These are phyloP conservation scores for Shiraia bambusicola DNA, from an alignment of 2,329 filamentous ascomycete genomes.

Conservation along the genomic window DNA sequence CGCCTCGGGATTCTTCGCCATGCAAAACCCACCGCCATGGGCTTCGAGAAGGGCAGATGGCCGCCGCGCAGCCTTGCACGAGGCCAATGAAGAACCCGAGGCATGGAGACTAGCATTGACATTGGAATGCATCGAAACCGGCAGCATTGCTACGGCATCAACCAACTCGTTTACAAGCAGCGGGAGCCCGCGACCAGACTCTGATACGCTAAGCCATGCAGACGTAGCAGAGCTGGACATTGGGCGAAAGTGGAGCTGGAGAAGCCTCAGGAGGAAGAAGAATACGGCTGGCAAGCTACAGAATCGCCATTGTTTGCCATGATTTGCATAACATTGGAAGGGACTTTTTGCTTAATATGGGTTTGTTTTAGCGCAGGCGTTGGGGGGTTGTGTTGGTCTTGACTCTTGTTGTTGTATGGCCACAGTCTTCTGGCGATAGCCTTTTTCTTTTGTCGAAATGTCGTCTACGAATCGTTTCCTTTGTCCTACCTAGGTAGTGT, in stretches of 20 bases:
- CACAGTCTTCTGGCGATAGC: neutral
- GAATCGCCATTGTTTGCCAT: conserved; percentile 2
- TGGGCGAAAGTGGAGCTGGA: conserved; percentile 25
- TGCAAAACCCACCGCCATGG: conserved; percentile 28
- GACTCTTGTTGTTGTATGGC: no score
- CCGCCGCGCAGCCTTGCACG: conserved; percentile 10
- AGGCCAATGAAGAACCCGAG: conserved; percentile 29
- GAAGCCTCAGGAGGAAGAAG: conserved; percentile 22
- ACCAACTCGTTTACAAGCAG: conserved; percentile 13
- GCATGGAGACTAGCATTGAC: conserved; percentile 27
- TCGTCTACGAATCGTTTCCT: conserved; percentile 9
- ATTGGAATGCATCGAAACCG: conserved; percentile 17
- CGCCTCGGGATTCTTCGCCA: conserved; percentile 33
- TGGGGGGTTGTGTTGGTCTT: conserved; percentile 8
- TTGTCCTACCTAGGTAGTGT: conserved; percentile 12
- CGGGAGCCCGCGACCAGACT: conserved; percentile 35
- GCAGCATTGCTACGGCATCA: conserved; percentile 13
- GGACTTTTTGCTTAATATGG: conserved; percentile 5
- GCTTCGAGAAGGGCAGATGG: conserved; percentile 18
- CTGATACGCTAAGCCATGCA: conserved; percentile 31
- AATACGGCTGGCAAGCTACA: conserved; percentile 12
- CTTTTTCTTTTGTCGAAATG: neutral
- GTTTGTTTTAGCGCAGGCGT: conserved; percentile 21
- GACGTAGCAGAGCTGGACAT: conserved; percentile 14
- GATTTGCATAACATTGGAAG: conserved; percentile 5